Base-by-base conservation (phyloP, 352 stramenopile species). In the Pythium pectinolyticum region DNA sequence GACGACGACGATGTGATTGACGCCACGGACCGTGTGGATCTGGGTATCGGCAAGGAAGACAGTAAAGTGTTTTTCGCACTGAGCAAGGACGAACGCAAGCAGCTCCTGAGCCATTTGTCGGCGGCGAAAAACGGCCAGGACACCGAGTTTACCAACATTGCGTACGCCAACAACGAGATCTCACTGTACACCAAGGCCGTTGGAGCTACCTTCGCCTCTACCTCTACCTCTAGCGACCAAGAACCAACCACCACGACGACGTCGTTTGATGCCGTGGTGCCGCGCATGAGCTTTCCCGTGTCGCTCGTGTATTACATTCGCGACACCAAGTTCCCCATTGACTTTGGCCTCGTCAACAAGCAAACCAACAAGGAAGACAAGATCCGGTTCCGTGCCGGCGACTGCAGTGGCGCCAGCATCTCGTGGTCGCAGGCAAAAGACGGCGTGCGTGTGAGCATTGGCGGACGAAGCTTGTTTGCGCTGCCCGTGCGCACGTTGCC, bases 291-390 rank as follows among this genome's bases (percentile, higher is more conserved):
- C 41, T 89, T 92, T 37, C 83, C 84, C 0, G 67, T 89, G 6
- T 90, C 84, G 27, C 50, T 95, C 27, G 58, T 89, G 30, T 88
- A 92, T 51, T 95, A 92, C 60, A 80, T 95, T 61, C 76, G 74
- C 22, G 86, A 89, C 14, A 70, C 83, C 24, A 76, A 76, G 17
- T 95, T 91, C 57, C 84, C 84, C n/a, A 73, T 93, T 9, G 75
- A 86, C n/a, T 65, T 95, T 57, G 77, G 78, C 19, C 67, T 77
- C 40, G 64, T 57, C 17, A 56, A 55, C n/a, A 52, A 63, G 25
- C 51, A 84, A 3, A 48, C 41, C 3, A 63, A 75, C 11, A 45
- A 63, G 9, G 65, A 89, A 40, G 65, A 70, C 28, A 84, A 77
- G 50, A 63, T 74, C 30, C 72, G 72, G 12, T 88, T 89, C 40